These are phyloP conservation scores for Kazachstania sp. DNA, from an alignment of 1,139 yeast species.

Conservation along the genomic window DNA sequence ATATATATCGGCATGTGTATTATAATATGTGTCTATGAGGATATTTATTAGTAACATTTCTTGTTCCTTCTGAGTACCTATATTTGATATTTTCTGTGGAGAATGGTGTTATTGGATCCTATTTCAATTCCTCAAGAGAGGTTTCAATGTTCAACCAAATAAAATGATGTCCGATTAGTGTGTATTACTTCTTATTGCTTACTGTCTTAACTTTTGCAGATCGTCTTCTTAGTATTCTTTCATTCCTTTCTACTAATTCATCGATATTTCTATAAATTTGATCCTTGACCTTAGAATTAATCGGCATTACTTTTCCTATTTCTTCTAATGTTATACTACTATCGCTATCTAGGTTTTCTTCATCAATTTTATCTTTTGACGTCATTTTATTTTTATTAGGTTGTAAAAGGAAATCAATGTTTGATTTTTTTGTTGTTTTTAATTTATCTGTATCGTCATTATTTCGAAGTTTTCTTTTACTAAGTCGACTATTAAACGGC, in stretches of 20 bases:
- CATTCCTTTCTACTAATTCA: constrained; percentile 2
- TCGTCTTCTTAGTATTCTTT: not conserved
- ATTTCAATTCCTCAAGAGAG: no score
- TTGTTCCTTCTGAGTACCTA: no score
- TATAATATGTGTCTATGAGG: no score
- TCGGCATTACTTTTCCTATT: constrained; percentile 5
- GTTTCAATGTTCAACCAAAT: no score
- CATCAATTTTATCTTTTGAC: not conserved
- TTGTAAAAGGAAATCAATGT: not conserved
- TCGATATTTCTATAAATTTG: constrained; percentile 6
- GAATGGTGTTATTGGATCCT: no score
- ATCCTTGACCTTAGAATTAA: constrained; percentile 1
- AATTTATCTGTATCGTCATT: not conserved
- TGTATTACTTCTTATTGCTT: not conserved
- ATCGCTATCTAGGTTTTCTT: not conserved
- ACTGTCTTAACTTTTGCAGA: not conserved
- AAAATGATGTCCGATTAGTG: not conserved
- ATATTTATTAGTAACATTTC: no score
- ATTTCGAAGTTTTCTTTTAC: not conserved
- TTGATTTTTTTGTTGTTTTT: not conserved
- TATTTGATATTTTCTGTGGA: no score
- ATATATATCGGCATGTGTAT: no score
- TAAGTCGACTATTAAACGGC: not conserved
- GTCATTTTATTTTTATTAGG: not conserved
- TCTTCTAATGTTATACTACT: constrained; percentile 4